Conservation (phyloP, 192 early-diverging fungal species). For the Jimgerdemannia flammicorona region DNA sequence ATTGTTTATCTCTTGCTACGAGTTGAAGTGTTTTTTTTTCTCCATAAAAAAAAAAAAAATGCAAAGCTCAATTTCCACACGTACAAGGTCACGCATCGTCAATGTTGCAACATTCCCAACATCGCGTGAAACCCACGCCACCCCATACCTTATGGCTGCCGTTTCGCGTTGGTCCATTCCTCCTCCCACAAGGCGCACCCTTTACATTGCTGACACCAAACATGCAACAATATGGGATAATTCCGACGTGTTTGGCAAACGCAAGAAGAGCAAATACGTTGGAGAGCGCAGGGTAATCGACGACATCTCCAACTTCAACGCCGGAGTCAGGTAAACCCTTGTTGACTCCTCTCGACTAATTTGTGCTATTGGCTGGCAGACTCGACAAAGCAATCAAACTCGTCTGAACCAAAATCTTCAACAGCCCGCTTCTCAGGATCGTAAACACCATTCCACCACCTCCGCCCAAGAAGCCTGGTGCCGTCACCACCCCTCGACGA, state of each 20-base stretch:
- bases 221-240: neutral
- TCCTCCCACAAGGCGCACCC: neutral
- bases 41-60: too few species aligned
- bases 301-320: neutral
- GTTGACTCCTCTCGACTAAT: too few species aligned
- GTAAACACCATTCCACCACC: neutral
- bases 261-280: neutral
- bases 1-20: too few species aligned
- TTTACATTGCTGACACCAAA: neutral
- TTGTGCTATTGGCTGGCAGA: too few species aligned
- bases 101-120: too few species aligned
- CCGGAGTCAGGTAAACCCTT: constrained; percentile 8
- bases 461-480: neutral
- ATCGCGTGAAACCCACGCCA: too few species aligned
- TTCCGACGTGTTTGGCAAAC: neutral
- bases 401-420: neutral
- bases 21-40: too few species aligned
- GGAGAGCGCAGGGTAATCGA: neutral
- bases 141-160: too few species aligned
- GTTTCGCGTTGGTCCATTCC: too few species aligned
- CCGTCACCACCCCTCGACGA: neutral
- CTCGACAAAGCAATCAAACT: too few species aligned
- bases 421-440: neutral
- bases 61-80: too few species aligned
- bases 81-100: too few species aligned